Conservation (phyloP, 1,139 yeast genomes). For the Meyerozyma guilliermondii region DNA sequence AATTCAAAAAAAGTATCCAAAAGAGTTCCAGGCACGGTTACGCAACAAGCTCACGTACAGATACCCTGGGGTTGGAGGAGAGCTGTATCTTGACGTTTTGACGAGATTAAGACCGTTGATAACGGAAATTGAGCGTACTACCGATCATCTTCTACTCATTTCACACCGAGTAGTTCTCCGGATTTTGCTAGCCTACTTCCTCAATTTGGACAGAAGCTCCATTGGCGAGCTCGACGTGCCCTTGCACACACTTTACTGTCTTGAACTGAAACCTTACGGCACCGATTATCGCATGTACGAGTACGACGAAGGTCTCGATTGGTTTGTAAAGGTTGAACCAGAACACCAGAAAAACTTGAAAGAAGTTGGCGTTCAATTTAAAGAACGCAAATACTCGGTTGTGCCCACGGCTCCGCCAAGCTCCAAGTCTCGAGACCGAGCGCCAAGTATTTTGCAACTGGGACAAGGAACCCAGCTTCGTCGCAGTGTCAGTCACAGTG, state of each 20-base stretch:
- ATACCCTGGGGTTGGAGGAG: slow-evolving; percentile 98
- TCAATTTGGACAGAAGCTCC: slow-evolving; percentile 76
- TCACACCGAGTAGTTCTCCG: slow-evolving; percentile 91
- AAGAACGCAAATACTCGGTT: slow-evolving; percentile 64
- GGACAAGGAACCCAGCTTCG: slow-evolving; percentile 8
- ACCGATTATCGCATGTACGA: slow-evolving; percentile 89
- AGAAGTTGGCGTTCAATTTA: slow-evolving; percentile 62
- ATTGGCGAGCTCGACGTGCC: slow-evolving; percentile 93
- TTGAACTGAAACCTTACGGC: slow-evolving; percentile 93
- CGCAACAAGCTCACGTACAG: slow-evolving; percentile 75
- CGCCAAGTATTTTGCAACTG: not conserved
- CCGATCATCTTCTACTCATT: slow-evolving; percentile 76
- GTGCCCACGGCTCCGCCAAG: slow-evolving; percentile 70
- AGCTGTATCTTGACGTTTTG: slow-evolving; percentile 88
- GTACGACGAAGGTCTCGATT: slow-evolving; percentile 71
- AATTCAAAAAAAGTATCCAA: slow-evolving; percentile 65
- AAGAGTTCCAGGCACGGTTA: slow-evolving; percentile 73
- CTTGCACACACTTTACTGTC: slow-evolving; percentile 78
- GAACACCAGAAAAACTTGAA: slow-evolving; percentile 55
- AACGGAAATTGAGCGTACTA: slow-evolving; percentile 87
- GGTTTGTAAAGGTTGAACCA: slow-evolving; percentile 73
- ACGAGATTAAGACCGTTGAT: slow-evolving; percentile 85
- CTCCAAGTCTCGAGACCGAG: slow-evolving; percentile 3
- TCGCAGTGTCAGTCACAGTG: slow-evolving; percentile 13
- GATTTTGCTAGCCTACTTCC: slow-evolving; percentile 79